Evolutionary conservation across 2,329 filamentous ascomycete species (phyloP), one percentile per base, ranked within the genome.

Genomic region (Penicillium polonicum): DNA sequence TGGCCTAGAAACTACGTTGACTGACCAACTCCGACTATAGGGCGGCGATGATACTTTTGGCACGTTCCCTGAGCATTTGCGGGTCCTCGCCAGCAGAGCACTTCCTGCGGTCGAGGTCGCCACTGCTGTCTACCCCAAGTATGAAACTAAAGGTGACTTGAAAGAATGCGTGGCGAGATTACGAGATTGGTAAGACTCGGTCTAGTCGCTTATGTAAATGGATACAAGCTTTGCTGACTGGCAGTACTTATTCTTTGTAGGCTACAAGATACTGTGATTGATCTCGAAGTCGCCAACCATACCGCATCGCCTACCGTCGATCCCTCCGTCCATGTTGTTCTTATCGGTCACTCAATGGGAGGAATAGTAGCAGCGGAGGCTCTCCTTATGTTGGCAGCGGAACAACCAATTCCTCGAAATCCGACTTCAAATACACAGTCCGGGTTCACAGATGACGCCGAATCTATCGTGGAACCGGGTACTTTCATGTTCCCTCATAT

Each of bases 281-380:
- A 97, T 74, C 81, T 97, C 68, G 93, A 99, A 76, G 92, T 97
- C 57, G 86, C 83, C 29, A 89, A 90, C 65, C 82, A 83, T 45
- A 93, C 91, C 0, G 85, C 90, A 1, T 92, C 89, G 5, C 92
- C 92, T 0, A 96, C 90, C 0, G 83, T 96, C 62, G 91, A 95
- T 60, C 91, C 92, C 5, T 91, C 88, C 0, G 91, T 96, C 21
- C 88, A 87, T 68, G 88, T 89, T 29, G 83, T 96, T 46, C 83
- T 97, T 17, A 79, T 95, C 57, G 92, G 92, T 25, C 92, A 97
- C 74, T 92, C 89, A 9, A 97, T 89, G 90, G 90, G 90, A 66
- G 94, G 94, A 66, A 97, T 97, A 68, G 92, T 97, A 46, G 93
- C 91, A 12, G 93, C 92, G 35, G 94, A 97, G 72, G 89, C 91